Evolutionary conservation across 1,284 basidiomycete genomes (phyloP), one percentile per base, ranked within the genome.

Genomic region (Microbotryomycetes sp.): DNA sequence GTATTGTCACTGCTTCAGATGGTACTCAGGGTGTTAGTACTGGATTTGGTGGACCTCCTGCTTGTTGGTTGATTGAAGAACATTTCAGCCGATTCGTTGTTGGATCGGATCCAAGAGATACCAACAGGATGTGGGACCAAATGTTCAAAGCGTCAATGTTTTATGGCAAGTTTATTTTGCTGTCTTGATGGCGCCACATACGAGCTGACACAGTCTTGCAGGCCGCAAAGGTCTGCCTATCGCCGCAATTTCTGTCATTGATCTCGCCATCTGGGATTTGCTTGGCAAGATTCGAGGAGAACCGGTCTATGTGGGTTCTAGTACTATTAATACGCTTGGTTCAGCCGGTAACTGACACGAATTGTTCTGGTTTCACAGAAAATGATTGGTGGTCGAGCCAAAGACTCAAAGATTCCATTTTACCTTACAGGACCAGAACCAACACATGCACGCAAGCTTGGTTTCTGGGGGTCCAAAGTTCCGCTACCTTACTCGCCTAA

Each of bases 381-480:
- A 74, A 78, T 81, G 77, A 82, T 81, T 64, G 81, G 80, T 36
- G 80, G 80, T 6, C 45, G 71, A 74, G 32, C 80, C 78, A 54
- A 80, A 80, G 74, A 78, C 79, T 56, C 76, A 32, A 51, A 79
- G 62, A 78, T 81, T 52, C 78, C 77, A 0, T 77, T 81, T 45
- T 81, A 82, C 72, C 77, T 80, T 63, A 82, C 81, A 0, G 80
- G 81, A 0, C 80, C 79, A 6, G 69, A 75, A 32, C 79, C 80
- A 3, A 74, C 71, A 0, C 77, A 77, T 25, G 79, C 80, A 19
- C 32, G 59, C 28, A 25, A 47, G 29, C 75, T 80, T 64, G 81
- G 80, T 6, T 82, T 81, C 76, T 81, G 78, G 78, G 81, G 81
- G 0, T 73, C 75, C 49, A 82, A 82, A 65, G 75, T 78, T 15